Evolutionary conservation across 257 asterid genomes (phyloP).

Genomic region (Ocimum tenuiflorum): DNA sequence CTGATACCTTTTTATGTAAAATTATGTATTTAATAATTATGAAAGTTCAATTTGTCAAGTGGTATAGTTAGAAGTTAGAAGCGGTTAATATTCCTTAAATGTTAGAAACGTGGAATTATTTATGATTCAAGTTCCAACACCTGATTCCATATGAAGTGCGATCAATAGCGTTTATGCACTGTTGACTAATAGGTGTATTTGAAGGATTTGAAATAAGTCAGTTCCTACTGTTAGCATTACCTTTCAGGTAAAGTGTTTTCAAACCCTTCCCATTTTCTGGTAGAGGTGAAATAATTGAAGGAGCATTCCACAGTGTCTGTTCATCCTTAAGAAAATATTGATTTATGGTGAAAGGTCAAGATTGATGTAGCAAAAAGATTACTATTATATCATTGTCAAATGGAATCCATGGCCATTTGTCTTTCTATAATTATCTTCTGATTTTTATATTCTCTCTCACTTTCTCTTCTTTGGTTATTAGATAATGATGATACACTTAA

Average conservation of each 20-base stretch:
- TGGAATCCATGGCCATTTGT: neutral
- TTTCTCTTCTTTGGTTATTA: constrained; percentile 19
- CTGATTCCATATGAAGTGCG: neutral
- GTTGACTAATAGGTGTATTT: neutral
- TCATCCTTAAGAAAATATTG: neutral
- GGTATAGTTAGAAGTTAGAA: too few species aligned
- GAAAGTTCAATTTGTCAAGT: too few species aligned
- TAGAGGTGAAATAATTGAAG: neutral
- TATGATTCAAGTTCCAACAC: neutral
- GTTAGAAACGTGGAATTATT: neutral
- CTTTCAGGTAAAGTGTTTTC: neutral
- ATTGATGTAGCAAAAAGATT: neutral
- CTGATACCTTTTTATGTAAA: neutral
- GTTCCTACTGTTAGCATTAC: neutral
- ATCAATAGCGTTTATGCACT: neutral
- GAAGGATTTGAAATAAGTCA: neutral
- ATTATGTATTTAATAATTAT: neutral
- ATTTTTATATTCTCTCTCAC: neutral
- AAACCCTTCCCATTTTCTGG: neutral
- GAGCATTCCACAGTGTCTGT: neutral
- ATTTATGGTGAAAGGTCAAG: neutral
- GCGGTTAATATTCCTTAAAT: too few species aligned
- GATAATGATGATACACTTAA: constrained; percentile 66
- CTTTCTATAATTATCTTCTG: neutral
- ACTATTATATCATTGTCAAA: neutral